phyloP scores from a whole-genome alignment of 495 filamentous ascomycete genomes.

The Trichoderma asperelloides region DNA sequence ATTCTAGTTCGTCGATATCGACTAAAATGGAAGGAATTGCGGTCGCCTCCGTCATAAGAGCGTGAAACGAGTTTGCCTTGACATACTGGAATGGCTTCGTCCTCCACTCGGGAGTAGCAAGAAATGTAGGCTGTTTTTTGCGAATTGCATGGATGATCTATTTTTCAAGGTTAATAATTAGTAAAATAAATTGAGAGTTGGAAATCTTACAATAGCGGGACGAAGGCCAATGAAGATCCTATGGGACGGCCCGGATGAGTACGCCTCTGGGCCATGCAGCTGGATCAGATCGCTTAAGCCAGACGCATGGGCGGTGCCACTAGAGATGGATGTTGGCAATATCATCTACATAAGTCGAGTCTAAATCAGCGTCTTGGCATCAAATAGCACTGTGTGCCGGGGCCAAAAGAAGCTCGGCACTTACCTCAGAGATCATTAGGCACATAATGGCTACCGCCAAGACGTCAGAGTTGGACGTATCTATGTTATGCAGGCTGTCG shows the following conservation, averaged over 20 bases:
- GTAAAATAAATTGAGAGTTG: not conserved
- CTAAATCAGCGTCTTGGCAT: not conserved
- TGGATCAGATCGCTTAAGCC: slow-evolving; percentile 23
- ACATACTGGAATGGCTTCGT: slow-evolving; percentile 21
- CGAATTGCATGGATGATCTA: slow-evolving; percentile 14
- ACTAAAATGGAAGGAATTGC: slow-evolving; percentile 22
- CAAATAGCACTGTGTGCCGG: not conserved
- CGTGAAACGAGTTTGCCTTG: slow-evolving; percentile 23
- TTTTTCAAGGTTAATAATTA: not conserved
- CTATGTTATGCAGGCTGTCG: slow-evolving; percentile 14
- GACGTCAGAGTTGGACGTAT: slow-evolving; percentile 13
- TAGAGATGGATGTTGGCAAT: slow-evolving; percentile 19
- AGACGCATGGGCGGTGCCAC: slow-evolving; percentile 22
- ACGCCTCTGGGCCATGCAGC: slow-evolving; percentile 19
- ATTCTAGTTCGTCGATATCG: slow-evolving; percentile 10
- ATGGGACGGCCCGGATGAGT: slow-evolving; percentile 21
- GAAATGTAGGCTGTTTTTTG: slow-evolving; percentile 19
- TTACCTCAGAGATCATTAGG: slow-evolving; percentile 23
- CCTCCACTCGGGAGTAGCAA: slow-evolving; percentile 21
- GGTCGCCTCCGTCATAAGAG: slow-evolving; percentile 20
- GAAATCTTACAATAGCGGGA: slow-evolving; percentile 21
- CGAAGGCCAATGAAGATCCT: slow-evolving; percentile 29
- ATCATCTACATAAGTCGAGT: slow-evolving; percentile 19
- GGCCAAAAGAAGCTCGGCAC: not conserved
- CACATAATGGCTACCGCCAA: slow-evolving; percentile 30